A percentile compares a stretch with the other conserved stretches of the same genome.
Conservation (phyloP, 768 basidiomycete genomes). For the Boletus rufocinnamomeus region DNA sequence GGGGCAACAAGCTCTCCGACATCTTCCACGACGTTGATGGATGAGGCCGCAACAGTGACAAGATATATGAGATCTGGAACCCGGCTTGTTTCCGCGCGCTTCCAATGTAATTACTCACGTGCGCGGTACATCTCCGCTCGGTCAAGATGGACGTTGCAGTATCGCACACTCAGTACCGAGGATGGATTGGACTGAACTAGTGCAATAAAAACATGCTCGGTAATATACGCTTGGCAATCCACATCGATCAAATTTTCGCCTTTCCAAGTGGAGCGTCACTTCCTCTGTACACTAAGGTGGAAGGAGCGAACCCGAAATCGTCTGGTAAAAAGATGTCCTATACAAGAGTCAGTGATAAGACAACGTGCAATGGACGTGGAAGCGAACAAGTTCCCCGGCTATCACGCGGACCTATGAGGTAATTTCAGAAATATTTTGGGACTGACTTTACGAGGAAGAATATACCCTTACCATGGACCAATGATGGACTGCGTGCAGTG, state of each 20-base stretch:
- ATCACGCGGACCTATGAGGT: conserved; percentile 72
- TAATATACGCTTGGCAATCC: conserved; percentile 8
- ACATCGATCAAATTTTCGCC: conserved; percentile 52
- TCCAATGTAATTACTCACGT: conserved; percentile 21
- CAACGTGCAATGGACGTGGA: conserved; percentile 3
- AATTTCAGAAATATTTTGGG: conserved; percentile 8
- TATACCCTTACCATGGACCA: conserved; percentile 75
- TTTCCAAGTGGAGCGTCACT: conserved; percentile 63
- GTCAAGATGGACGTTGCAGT: neutral
- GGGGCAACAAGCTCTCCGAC: conserved; percentile 52
- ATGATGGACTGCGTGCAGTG: conserved; percentile 84
- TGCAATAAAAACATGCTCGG: conserved; percentile 10
- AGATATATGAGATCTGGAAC: conserved; percentile 1
- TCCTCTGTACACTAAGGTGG: conserved; percentile 77
- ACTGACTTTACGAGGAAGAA: neutral
- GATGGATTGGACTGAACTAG: conserved; percentile 1
- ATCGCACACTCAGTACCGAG: neutral
- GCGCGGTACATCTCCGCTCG: conserved; percentile 1
- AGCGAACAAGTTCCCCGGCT: conserved; percentile 74
- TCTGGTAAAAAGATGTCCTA: conserved; percentile 69
- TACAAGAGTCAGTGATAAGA: conserved; percentile 12
- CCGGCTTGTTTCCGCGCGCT: neutral
- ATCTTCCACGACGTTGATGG: conserved; percentile 22
- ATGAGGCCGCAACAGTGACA: neutral
- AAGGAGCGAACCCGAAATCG: conserved; percentile 86